Base-by-base conservation (phyloP, 2,329 filamentous ascomycete genomes). In the Ophidiomyces ophidiicola region DNA sequence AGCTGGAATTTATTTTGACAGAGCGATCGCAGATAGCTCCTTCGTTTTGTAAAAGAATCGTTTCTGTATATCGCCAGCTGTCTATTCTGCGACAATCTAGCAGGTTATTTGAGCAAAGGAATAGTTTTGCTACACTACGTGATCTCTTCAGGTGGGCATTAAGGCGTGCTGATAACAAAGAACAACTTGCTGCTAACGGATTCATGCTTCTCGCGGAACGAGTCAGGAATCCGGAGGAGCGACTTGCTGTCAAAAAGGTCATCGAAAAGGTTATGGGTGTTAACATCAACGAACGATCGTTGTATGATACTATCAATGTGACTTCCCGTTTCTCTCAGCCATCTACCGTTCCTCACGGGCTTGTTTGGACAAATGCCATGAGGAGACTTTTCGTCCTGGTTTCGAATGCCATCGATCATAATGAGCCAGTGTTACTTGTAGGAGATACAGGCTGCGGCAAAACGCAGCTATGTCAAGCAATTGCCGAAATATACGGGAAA, bases 371-470 rank as follows among this genome's bases (percentile, higher is more conserved):
- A 0, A 76, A 78, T 47, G 86, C 88, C 0, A 98, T 98, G 88
- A 78, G 85, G 11, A 74, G 90, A 36, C 68, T 98, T 0, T 96
- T 88, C 54, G 76, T 92, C 5, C 69, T 99, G 8, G 85, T 98
- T n/a, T 77, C 80, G 4, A 74, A 82, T 50, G 90, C 90, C 1
- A 67, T 98, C 43, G 73, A 74, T 18, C 90, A 94, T 54, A 86
- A 92, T 45, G 90, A 99, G 57, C 90, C 90, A 0, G 84, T 98
- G 2, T 69, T 99, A 14, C 70, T 99, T 4, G 85, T 99, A 8
- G 90, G 90, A 45, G 92, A 98, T 57, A 99, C 90, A 12, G 90
- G 90, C 4, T 96, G 88, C 53, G 90, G 92, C 44, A 99, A 99
- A 64, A 99, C 90, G 0, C 94, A 88, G 2, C 82, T 98, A 5